These are phyloP conservation scores for Cruciata laevipes DNA, from an alignment of 257 asterid genomes.

Conservation along the genomic window DNA sequence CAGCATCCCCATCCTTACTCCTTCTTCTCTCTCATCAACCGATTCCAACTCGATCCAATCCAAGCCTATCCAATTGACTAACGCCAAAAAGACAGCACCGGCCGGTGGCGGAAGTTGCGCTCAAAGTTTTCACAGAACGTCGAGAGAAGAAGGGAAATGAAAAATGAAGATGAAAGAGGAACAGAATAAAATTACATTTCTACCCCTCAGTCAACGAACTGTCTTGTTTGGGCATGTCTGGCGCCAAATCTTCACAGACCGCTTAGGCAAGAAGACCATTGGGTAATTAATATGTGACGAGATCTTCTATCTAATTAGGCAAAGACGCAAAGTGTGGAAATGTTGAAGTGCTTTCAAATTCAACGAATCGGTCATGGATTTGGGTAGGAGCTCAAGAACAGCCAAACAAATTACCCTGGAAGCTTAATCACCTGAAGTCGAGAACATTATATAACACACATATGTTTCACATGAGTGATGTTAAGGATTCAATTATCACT, in stretches of 20 bases:
- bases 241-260: not conserved
- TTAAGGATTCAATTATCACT: too few species aligned
- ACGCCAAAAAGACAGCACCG: not conserved
- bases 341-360: too few species aligned
- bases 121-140: not conserved
- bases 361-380: too few species aligned
- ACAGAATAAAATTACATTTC: not conserved
- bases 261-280: too few species aligned
- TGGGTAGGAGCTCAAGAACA: too few species aligned
- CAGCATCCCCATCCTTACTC: slow-evolving; percentile 11
- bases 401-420: too few species aligned
- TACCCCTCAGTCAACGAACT: not conserved
- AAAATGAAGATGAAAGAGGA: not conserved
- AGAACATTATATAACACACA: too few species aligned
- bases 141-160: not conserved
- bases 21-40: not conserved
- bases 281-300: too few species aligned
- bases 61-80: not conserved
- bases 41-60: not conserved
- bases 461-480: too few species aligned
- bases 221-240: not conserved
- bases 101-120: not conserved
- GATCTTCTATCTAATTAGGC: too few species aligned
- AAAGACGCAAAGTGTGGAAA: too few species aligned
- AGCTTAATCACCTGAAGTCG: too few species aligned